Base-by-base conservation (phyloP, 1,284 basidiomycete genomes). In the Prillingera fragicola region DNA sequence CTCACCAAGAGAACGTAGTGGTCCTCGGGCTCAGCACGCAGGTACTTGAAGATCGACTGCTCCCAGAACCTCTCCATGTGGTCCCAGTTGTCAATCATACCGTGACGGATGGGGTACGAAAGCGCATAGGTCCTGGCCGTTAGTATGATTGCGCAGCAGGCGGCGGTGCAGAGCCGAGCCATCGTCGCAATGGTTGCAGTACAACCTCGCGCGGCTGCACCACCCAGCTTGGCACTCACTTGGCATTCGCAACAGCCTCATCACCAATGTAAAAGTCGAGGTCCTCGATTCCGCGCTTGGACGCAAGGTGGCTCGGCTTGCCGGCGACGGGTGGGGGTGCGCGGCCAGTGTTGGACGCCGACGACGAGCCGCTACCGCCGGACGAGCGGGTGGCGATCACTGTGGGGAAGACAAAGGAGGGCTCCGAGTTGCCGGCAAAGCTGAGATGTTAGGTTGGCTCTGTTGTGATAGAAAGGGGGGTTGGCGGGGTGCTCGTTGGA, bases 61-160 rank as follows among this genome's bases (percentile, higher is more conserved):
- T 97, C 92, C 95, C 94, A 98, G 74, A 92, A 98, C 9, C 95
- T 78, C 72, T 98, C 95, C 95, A 99, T 99, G 62, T 95, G 83
- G 73, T 98, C 95, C 95, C 95, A 99, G 68, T 98, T 97, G 57
- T 98, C 95, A 65, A 98, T 96, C 82, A 90, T 84, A 28, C 95
- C 95, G 68, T 99, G 95, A 44, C 87, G 81, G 66, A 98, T 97
- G 18, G 95, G 95, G 72, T 97, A 96, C 72, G 94, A 86, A 14
- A 98, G 81, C 31, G 87, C 84, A 74, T 98, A 99, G 4, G 74
- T 57, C 81, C 87, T 34, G 82, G 80, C 0, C 80, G 38, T 48
- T 23, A 50, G 42, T 8, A 10, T 15, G 31, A 3, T 32, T 17
- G 15, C n/a, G 31, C 31, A 32, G 31, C 31, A 8, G 18, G 17